Conservation (phyloP, 2,329 filamentous ascomycete species). For the Colletotrichum melonis region DNA sequence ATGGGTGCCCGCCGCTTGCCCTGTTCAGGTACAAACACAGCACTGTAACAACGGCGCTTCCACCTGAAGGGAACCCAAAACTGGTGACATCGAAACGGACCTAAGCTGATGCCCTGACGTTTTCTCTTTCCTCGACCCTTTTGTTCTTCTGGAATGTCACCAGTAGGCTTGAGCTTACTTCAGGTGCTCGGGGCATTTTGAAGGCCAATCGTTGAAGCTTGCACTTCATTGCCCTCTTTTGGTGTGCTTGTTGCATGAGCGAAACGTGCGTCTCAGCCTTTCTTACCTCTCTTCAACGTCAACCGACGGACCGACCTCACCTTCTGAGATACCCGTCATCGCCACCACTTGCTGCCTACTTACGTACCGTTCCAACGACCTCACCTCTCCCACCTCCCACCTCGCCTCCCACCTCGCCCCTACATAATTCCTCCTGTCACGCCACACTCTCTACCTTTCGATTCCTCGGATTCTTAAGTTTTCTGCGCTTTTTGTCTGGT, state of each 20-base stretch:
- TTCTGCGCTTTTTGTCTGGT: not conserved
- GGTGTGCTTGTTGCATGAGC: slow-evolving; percentile 10
- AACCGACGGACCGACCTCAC: slow-evolving; percentile 9
- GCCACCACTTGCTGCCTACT: slow-evolving; percentile 16
- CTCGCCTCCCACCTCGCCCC: not conserved
- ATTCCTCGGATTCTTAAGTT: not conserved
- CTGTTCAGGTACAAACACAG: not conserved
- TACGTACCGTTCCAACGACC: not conserved
- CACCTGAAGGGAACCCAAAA: not conserved
- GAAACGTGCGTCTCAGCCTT: slow-evolving; percentile 28
- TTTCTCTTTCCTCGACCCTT: not conserved
- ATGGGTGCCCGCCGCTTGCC: not conserved
- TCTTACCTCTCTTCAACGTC: slow-evolving; percentile 4
- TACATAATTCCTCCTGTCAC: not conserved
- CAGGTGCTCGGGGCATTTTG: not conserved
- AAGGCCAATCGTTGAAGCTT: not conserved
- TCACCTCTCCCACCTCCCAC: not conserved
- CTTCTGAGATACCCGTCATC: not conserved
- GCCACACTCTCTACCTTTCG: not conserved
- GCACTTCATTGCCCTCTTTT: not conserved
- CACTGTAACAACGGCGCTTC: not conserved
- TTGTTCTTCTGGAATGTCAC: not conserved
- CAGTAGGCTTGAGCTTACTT: not conserved
- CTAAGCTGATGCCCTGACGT: not conserved
- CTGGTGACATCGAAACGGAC: not conserved